phyloP scores from a whole-genome alignment of 345 rosid genomes.

The Lumnitzera racemosa region DNA sequence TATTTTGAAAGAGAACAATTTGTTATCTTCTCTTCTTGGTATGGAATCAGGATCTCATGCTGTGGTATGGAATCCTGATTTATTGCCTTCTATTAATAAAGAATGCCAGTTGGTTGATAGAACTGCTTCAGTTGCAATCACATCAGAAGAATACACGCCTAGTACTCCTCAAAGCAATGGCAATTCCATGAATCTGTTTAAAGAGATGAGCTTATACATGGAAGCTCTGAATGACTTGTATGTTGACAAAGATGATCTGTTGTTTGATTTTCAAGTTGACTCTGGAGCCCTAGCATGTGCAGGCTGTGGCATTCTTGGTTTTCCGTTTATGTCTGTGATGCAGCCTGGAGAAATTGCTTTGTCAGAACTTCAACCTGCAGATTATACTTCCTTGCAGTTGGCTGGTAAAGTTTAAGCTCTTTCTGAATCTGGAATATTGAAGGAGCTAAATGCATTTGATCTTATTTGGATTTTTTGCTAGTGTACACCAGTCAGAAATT shows the following conservation, averaged over 20 bases:
- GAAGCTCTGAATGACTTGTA: conserved; percentile 66
- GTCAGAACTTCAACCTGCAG: conserved; percentile 17
- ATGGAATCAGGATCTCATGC: conserved; percentile 37
- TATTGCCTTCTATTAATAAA: conserved; percentile 52
- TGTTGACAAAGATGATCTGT: conserved; percentile 59
- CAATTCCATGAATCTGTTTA: conserved; percentile 40
- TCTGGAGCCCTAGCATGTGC: conserved; percentile 80
- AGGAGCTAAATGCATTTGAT: no score
- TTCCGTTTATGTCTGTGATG: conserved; percentile 94
- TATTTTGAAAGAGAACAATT: conserved; percentile 59
- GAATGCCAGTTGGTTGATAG: conserved; percentile 30
- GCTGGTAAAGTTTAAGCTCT: background rate
- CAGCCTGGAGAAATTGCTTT: conserved; percentile 60
- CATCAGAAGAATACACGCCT: conserved; percentile 25
- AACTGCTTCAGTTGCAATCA: conserved; percentile 19
- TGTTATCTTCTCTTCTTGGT: conserved; percentile 47
- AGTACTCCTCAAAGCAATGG: conserved; percentile 21
- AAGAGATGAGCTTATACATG: conserved; percentile 84
- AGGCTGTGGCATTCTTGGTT: conserved; percentile 98
- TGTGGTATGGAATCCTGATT: conserved; percentile 78
- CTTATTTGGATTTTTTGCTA: no score
- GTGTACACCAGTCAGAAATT: no score
- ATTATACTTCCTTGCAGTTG: conserved; percentile 6
- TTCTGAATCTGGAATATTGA: no score
- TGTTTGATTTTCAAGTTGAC: conserved; percentile 87